Percentiles rank a stretch among this genome's conserved stretches.
Conservation (phyloP, 352 stramenopile genomes). For the Phytophthora fragariaefolia region DNA sequence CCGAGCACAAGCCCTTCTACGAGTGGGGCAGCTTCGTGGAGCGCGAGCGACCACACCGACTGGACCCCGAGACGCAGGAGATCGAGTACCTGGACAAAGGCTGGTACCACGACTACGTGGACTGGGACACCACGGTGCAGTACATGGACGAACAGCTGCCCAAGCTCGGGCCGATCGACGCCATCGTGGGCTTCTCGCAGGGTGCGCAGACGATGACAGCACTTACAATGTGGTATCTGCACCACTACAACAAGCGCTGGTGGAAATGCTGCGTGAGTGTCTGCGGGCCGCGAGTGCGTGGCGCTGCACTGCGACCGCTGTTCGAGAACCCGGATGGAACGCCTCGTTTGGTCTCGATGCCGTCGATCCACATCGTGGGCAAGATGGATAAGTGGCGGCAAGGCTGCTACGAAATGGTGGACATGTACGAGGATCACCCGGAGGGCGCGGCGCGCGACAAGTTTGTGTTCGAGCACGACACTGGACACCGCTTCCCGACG, state of each 20-base stretch:
- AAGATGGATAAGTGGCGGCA: slow-evolving; percentile 59
- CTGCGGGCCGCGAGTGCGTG: slow-evolving; percentile 39
- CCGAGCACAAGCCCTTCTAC: slow-evolving; percentile 55
- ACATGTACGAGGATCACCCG: slow-evolving; percentile 45
- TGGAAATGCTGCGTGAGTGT: slow-evolving; percentile 68
- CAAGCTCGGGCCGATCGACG: slow-evolving; percentile 59
- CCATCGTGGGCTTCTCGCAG: slow-evolving; percentile 77
- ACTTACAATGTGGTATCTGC: slow-evolving; percentile 54
- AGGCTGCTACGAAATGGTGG: slow-evolving; percentile 46
- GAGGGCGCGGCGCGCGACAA: slow-evolving; percentile 28
- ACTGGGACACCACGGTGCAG: slow-evolving; percentile 50
- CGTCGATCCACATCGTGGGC: slow-evolving; percentile 71
- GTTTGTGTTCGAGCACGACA: slow-evolving; percentile 54
- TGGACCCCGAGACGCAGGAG: slow-evolving; percentile 28
- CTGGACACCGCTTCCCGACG: slow-evolving; percentile 47
- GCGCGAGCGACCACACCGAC: slow-evolving; percentile 28
- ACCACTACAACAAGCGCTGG: slow-evolving; percentile 34
- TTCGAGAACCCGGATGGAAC: slow-evolving; percentile 49
- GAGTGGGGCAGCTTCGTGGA: slow-evolving; percentile 49
- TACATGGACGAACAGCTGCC: slow-evolving; percentile 57
- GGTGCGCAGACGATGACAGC: slow-evolving; percentile 55
- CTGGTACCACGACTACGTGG: slow-evolving; percentile 57
- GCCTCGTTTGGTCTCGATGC: slow-evolving; percentile 47
- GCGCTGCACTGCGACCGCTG: slow-evolving; percentile 29
- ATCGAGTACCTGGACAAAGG: slow-evolving; percentile 37